phyloP scores from a whole-genome alignment of 2,329 filamentous ascomycete genomes.

The Niveomyces coronatus region DNA sequence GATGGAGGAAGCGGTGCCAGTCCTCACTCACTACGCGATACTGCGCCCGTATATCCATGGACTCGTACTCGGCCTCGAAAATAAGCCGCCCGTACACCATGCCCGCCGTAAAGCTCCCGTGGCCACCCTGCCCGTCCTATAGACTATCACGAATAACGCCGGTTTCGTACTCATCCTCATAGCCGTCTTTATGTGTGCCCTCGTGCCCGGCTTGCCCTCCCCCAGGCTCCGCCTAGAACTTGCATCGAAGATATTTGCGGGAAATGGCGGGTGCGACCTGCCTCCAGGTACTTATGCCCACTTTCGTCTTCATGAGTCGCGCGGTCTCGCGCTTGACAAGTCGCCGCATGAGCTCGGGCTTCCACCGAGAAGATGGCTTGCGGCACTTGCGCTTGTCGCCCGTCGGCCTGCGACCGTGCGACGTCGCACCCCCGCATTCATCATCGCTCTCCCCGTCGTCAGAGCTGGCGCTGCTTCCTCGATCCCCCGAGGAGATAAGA shows the following conservation, averaged over 20 bases:
- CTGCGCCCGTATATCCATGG: slow-evolving; percentile 1
- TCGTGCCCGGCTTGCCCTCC: background rate
- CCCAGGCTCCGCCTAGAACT: background rate
- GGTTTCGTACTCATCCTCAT: background rate
- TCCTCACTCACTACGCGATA: slow-evolving; percentile 9
- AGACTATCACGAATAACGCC: background rate
- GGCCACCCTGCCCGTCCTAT: slow-evolving; percentile 7
- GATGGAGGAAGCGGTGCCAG: slow-evolving; percentile 10
- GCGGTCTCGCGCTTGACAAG: background rate
- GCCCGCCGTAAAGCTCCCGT: slow-evolving; percentile 7
- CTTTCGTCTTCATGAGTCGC: background rate
- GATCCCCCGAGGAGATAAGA: background rate
- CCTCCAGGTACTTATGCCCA: background rate
- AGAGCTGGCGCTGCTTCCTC: background rate
- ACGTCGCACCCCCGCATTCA: background rate
- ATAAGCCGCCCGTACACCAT: slow-evolving; percentile 9
- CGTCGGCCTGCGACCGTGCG: too few species aligned
- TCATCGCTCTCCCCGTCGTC: background rate
- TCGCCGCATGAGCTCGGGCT: background rate
- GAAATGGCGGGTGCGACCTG: background rate
- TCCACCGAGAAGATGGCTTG: background rate
- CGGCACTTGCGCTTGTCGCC: background rate
- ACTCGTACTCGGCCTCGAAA: slow-evolving; percentile 3
- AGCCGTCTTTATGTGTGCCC: background rate
- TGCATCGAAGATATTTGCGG: background rate